A percentile compares a stretch with the other conserved stretches of the same genome.
Conservation (phyloP, 2,329 filamentous ascomycete species). For the Diaporthe citriasiana region DNA sequence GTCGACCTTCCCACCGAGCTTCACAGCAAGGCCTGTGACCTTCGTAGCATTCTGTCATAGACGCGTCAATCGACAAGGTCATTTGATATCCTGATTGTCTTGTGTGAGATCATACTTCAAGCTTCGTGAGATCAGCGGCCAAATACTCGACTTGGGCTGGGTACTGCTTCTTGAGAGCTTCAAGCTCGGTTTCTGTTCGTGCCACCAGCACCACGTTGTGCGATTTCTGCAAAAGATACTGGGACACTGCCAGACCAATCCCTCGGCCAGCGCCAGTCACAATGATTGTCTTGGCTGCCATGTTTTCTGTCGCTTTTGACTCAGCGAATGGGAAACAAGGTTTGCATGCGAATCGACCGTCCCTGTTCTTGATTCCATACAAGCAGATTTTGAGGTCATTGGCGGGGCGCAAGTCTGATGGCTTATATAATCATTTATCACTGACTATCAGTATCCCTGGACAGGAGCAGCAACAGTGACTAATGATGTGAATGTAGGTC, state of each 20-base stretch:
- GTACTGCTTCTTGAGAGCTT: conserved; percentile 65
- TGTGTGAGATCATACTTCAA: conserved; percentile 57
- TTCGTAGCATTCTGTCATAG: conserved; percentile 66
- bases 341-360: neutral
- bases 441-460: neutral
- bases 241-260: conserved; percentile 70
- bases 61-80: neutral
- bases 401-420: conserved; percentile 6
- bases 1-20: conserved; percentile 81
- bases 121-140: conserved; percentile 68
- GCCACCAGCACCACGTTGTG: conserved; percentile 74
- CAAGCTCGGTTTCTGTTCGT: conserved; percentile 64
- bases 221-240: conserved; percentile 63
- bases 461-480: neutral
- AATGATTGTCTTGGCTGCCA: conserved; percentile 76
- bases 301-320: conserved; percentile 45
- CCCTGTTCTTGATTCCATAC: conserved; percentile 6
- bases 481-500: too few relatives aligned
- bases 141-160: conserved; percentile 68
- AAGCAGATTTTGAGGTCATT: conserved; percentile 36
- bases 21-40: conserved; percentile 75
- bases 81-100: neutral
- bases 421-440: conserved; percentile 30
- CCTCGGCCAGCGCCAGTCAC: conserved; percentile 76
- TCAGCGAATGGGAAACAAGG: neutral